Evolutionary conservation across 177 flowering plant genomes (phyloP), one percentile per base, ranked within the genome.

Genomic region (Tripterygium wilfordii): DNA sequence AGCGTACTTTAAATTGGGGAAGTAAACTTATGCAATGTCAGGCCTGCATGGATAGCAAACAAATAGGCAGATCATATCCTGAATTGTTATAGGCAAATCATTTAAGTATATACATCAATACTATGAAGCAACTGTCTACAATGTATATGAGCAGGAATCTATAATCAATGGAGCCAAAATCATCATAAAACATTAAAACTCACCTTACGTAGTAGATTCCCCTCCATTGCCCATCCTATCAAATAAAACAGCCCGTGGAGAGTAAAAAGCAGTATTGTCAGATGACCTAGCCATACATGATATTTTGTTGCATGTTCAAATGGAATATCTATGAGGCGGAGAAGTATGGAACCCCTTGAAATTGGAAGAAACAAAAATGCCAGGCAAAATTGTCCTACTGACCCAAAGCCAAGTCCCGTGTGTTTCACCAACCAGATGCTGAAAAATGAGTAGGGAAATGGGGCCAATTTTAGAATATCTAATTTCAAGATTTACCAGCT

Each of bases 261-360:
- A 45, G 84, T 78, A 46, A 88, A 82, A 25, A 85, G 8, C 2
- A 65, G 3, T 88, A 88, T 85, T 0, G 94, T 85, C 22, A 88
- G 83, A 68, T 85, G 90, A 37, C 96, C 94, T 51, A 88, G 63
- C 96, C 96, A 88, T 8, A 84, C 79, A 41, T 88, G 96, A 47
- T 88, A 88, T 66, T 67, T 80, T 8, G 88, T 72, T 10, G 94
- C 85, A 65, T 82, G 88, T 64, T 88, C 94, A 41, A 88, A 88
- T n/a, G 96, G 94, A 51, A 88, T 75, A 63, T 82, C 88, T 31
- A 80, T 60, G 37, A 78, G 54, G 23, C 85, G 82, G 23, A 88
- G 85, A 58, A 88, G 86, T 60, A 77, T 51, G 12, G 94, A 85
- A 24, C 90, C 94, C 38, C 94, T 80, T 56, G 96, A 53, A 39